Evolutionary conservation across 345 rosid genomes (phyloP).

Genomic region (Lumnitzera littorea): DNA sequence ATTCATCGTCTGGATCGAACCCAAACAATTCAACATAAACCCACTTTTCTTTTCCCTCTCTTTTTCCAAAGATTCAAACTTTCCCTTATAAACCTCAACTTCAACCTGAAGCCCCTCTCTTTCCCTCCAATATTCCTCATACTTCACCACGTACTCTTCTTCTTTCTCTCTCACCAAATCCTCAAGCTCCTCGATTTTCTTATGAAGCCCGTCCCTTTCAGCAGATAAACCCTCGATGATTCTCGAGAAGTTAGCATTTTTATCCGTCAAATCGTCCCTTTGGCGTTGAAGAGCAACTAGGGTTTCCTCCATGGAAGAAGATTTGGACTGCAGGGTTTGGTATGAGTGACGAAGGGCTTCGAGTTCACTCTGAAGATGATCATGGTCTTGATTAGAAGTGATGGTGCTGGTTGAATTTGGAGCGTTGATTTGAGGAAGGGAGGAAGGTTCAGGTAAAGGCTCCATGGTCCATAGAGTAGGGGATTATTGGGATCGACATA

Average conservation of each 20-base stretch:
- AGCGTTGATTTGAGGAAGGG: slow-evolving; percentile 14
- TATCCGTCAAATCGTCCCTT: slow-evolving; percentile 33
- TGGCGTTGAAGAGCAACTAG: slow-evolving; percentile 17
- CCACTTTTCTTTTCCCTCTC: slow-evolving; percentile 24
- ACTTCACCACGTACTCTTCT: slow-evolving; percentile 19
- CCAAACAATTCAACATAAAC: slow-evolving; percentile 15
- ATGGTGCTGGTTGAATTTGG: slow-evolving; percentile 9
- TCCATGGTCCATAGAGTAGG: slow-evolving; percentile 40
- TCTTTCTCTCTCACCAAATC: slow-evolving; percentile 21
- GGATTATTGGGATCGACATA: neutral
- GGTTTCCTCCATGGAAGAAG: slow-evolving; percentile 29
- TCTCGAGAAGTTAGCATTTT: slow-evolving; percentile 15
- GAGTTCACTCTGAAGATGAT: slow-evolving; percentile 25
- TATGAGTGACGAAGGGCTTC: slow-evolving; percentile 29
- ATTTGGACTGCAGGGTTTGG: slow-evolving; percentile 18
- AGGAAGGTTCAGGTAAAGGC: slow-evolving; percentile 12
- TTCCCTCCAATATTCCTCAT: slow-evolving; percentile 20
- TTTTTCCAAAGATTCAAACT: slow-evolving; percentile 29
- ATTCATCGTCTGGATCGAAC: slow-evolving; percentile 26
- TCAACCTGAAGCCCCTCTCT: slow-evolving; percentile 31
- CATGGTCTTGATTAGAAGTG: slow-evolving; percentile 5
- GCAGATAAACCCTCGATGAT: slow-evolving; percentile 18
- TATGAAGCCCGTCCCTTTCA: slow-evolving; percentile 37
- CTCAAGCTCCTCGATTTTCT: slow-evolving; percentile 20
- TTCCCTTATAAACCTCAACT: slow-evolving; percentile 24